phyloP scores from a whole-genome alignment of 768 basidiomycete genomes.

The Auriculariales sp. region DNA sequence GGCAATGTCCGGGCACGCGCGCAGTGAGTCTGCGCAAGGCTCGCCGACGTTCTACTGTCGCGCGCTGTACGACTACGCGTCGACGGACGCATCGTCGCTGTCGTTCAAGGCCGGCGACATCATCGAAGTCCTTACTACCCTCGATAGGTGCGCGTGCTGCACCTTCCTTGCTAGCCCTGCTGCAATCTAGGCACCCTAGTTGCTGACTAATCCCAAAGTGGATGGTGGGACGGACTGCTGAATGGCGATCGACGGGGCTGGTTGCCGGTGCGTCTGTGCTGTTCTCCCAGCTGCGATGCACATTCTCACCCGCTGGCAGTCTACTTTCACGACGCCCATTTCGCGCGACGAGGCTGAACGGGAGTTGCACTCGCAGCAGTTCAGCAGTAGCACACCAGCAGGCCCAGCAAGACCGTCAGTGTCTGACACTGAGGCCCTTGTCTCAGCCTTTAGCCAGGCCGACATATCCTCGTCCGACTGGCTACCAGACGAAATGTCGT shows the following conservation, averaged over 20 bases:
- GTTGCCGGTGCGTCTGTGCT: slow-evolving; percentile 62
- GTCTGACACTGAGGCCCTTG: not conserved
- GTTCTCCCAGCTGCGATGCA: not conserved
- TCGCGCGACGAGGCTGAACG: not conserved
- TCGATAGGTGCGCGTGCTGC: no score
- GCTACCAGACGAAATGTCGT: not conserved
- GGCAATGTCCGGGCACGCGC: no score
- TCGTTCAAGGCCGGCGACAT: slow-evolving; percentile 79
- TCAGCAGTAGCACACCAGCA: no score
- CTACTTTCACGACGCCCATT: not conserved
- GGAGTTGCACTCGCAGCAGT: not conserved
- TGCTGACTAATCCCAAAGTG: slow-evolving; percentile 14
- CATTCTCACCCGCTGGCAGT: no score
- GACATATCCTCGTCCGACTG: not conserved
- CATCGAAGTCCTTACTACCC: slow-evolving; percentile 72
- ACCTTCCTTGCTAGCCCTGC: slow-evolving; percentile 21
- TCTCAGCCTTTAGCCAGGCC: not conserved
- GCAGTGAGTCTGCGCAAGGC: no score
- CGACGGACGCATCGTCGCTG: slow-evolving; percentile 75
- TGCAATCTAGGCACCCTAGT: slow-evolving; percentile 37
- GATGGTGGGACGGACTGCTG: slow-evolving; percentile 97
- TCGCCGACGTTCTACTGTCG: slow-evolving; percentile 62
- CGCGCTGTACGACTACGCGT: slow-evolving; percentile 82
- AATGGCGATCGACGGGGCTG: slow-evolving; percentile 74
- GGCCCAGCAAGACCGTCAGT: not conserved